A percentile compares a stretch with the other conserved stretches of the same genome.
These are phyloP conservation scores for Metschnikowia colocasiae DNA, from an alignment of 805 yeast genomes.

Conservation along the genomic window DNA sequence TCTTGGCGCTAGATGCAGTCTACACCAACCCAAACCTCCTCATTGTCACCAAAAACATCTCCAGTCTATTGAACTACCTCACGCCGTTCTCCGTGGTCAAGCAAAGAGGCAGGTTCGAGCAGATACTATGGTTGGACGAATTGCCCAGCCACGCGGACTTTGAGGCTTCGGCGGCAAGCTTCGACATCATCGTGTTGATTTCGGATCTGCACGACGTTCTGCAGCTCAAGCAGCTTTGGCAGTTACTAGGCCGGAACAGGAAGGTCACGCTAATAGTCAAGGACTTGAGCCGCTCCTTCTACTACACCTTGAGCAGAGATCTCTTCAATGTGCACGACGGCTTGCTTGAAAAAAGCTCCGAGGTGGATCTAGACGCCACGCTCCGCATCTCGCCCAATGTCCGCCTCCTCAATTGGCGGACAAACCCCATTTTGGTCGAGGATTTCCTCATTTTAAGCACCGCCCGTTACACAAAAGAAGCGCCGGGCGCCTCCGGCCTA, in stretches of 20 bases:
- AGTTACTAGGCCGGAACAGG: constrained; percentile 3
- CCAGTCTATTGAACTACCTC: constrained; percentile 49
- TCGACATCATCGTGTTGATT: constrained; percentile 6
- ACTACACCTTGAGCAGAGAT: constrained; percentile 29
- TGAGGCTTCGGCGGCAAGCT: not conserved
- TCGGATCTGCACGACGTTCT: constrained; percentile 7
- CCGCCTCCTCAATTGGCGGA: constrained; percentile 45
- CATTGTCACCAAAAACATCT: constrained; percentile 44
- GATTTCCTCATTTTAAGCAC: constrained; percentile 33
- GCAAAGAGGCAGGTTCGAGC: constrained; percentile 43
- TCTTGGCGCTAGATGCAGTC: constrained; percentile 21
- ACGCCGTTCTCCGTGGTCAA: constrained; percentile 55
- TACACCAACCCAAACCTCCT: constrained; percentile 24
- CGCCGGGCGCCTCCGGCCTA: constrained; percentile 25
- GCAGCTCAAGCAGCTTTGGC: constrained; percentile 10
- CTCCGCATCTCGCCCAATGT: constrained; percentile 35
- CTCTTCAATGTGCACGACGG: constrained; percentile 12
- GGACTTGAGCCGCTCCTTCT: constrained; percentile 32
- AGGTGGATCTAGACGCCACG: constrained; percentile 6
- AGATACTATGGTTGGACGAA: constrained; percentile 14
- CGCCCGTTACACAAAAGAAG: not conserved
- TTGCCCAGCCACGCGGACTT: constrained; percentile 5
- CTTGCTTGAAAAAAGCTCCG: constrained; percentile 16
- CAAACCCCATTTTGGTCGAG: constrained; percentile 36
- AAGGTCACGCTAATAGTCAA: constrained; percentile 30